Conservation (phyloP, 2,329 filamentous ascomycete genomes). For the Aspergillus sp. region DNA sequence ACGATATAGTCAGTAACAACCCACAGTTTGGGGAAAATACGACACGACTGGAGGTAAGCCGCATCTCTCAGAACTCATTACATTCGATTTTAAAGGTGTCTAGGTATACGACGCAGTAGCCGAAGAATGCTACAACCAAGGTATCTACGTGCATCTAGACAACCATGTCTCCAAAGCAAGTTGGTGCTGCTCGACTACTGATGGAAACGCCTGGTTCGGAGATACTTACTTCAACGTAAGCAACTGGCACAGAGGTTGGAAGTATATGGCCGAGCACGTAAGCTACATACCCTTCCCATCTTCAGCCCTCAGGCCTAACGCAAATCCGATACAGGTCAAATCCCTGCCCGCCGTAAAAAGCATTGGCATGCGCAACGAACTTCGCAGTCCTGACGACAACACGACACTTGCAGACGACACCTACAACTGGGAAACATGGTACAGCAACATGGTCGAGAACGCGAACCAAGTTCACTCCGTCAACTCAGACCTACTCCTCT, state of each 20-base stretch:
- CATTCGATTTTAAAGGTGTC: background rate
- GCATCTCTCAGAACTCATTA: no score
- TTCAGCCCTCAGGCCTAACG: background rate
- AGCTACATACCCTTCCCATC: constrained; percentile 19
- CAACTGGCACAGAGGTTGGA: constrained; percentile 63
- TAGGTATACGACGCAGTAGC: constrained; percentile 64
- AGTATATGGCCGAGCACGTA: constrained; percentile 63
- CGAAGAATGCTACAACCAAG: constrained; percentile 56
- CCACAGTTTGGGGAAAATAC: constrained; percentile 41
- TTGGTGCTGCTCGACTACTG: constrained; percentile 60
- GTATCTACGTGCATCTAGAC: constrained; percentile 62
- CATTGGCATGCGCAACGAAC: constrained; percentile 45
- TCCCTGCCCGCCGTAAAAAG: constrained; percentile 31
- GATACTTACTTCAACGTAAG: constrained; percentile 60
- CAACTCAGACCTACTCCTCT: constrained; percentile 50
- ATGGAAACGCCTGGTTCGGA: constrained; percentile 64
- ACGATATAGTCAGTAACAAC: constrained; percentile 40
- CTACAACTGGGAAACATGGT: constrained; percentile 52
- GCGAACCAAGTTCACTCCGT: constrained; percentile 46
- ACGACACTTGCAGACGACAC: constrained; percentile 20
- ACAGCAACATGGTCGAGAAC: constrained; percentile 46
- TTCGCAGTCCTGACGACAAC: constrained; percentile 31
- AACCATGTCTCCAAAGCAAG: constrained; percentile 62
- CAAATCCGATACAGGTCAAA: constrained; percentile 11
- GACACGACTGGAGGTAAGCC: constrained; percentile 27